These are phyloP conservation scores for Coniochaeta pulveracea DNA, from an alignment of 2,329 filamentous ascomycete species.

Conservation along the genomic window DNA sequence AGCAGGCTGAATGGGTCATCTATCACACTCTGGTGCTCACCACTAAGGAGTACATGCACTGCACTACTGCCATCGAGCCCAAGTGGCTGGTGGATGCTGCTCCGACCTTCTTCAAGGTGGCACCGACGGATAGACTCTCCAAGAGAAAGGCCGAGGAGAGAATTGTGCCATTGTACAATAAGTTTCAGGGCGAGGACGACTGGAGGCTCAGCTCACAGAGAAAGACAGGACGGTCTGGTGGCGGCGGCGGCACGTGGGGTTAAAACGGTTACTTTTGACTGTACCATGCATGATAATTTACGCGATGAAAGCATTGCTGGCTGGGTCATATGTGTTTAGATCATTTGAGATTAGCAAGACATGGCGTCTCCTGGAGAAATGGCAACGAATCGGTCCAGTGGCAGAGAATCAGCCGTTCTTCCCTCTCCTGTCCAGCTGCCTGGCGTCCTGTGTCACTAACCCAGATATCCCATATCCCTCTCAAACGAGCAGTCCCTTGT, in stretches of 20 bases:
- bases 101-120: slow-evolving; percentile 98
- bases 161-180: slow-evolving; percentile 91
- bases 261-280: slow-evolving; percentile 25
- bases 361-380: too few species aligned
- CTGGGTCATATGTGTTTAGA: too few species aligned
- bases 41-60: slow-evolving; percentile 97
- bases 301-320: too few species aligned
- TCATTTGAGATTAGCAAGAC: too few species aligned
- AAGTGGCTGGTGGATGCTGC: slow-evolving; percentile 91
- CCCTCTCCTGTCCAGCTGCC: too few species aligned
- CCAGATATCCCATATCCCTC: too few species aligned
- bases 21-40: slow-evolving; percentile 88
- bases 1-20: slow-evolving; percentile 92
- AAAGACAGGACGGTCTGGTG: slow-evolving; percentile 71
- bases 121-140: slow-evolving; percentile 71
- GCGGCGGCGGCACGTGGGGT: slow-evolving; percentile 86
- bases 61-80: slow-evolving; percentile 83
- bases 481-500: too few species aligned
- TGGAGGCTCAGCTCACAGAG: slow-evolving; percentile 88
- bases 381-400: too few species aligned
- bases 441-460: too few species aligned
- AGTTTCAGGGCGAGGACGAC: slow-evolving; percentile 85
- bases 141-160: slow-evolving; percentile 91
- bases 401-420: too few species aligned
- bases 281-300: too few species aligned